Base-by-base conservation (phyloP, 2,329 filamentous ascomycete species). In the Aureobasidium sp. region DNA sequence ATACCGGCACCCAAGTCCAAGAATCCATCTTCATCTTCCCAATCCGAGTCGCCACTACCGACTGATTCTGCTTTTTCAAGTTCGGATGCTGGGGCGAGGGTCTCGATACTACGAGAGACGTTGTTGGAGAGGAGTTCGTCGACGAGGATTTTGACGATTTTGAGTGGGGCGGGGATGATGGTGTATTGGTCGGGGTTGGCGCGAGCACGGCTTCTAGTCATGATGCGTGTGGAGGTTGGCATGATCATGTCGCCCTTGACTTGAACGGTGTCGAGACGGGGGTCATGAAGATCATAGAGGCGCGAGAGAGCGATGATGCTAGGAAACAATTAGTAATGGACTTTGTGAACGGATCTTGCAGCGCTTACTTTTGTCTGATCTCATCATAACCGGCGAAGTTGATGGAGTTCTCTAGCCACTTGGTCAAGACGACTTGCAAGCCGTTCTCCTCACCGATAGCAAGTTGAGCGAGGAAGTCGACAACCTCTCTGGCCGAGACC, bases 321-420 rank as follows among this genome's bases (percentile, higher is more conserved):
- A 72, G 50, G n/a, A 2, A 13, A 31, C 25, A 11, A 38, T 68
- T 50, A 69, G 67, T 51, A 10, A 25, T 20, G 23, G 66, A 71
- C 58, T 2, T 71, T 67, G 38, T 50, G 25, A 42, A 51, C 13
- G 23, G 16, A n/a, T 20, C 8, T 33, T 20, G 27, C 4, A 36
- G 1, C n/a, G 83, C 90, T 79, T 83, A 95, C 93, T 98, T 99
- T 79, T 98, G 94, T 71, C 95, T 89, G 72, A 98, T 98, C 78
- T 98, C 95, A 73, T 98, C 95, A 73, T 98, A 99, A 16, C 96
- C 96, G n/a, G 94, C 94, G 80, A 99, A 99, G 78, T 92, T 97
- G 78, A 97, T 88, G 5, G 94, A 97, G 79, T 98, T 97, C 81
- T 98, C 96, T 1, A 99, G 85, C 96, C 96, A 99, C 80, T 98